Evolutionary conservation across 805 yeast species (phyloP).

Genomic region (Myxozyma melibiosi): DNA sequence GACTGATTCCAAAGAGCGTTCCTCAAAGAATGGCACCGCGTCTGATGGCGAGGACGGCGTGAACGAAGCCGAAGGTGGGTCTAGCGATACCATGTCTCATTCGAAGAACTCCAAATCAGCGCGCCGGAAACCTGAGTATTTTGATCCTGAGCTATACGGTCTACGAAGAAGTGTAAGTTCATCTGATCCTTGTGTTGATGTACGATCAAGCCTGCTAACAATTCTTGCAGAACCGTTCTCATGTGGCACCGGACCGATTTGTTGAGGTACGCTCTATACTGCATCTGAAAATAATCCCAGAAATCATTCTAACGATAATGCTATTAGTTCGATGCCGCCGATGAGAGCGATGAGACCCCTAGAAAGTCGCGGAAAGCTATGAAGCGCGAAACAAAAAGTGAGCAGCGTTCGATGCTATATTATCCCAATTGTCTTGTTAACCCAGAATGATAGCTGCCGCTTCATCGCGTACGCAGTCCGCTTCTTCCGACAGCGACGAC

Average conservation of each 20-base stretch:
- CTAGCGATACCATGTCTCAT: not conserved
- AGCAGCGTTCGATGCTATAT: not conserved
- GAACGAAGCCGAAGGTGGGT: not conserved
- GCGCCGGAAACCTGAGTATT: conserved; percentile 18
- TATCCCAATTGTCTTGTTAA: not conserved
- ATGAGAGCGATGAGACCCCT: conserved; percentile 25
- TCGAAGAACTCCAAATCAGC: conserved; percentile 2
- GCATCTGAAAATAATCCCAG: not conserved
- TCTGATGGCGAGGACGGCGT: not conserved
- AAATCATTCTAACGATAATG: not conserved
- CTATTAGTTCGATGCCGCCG: conserved; percentile 16
- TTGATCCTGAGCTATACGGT: conserved; percentile 48
- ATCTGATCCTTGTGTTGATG: not conserved
- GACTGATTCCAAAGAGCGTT: not conserved
- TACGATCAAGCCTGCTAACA: not conserved
- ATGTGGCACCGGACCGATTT: conserved; percentile 40
- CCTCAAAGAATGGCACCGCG: not conserved
- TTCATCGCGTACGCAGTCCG: conserved; percentile 4
- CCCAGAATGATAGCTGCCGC: not conserved
- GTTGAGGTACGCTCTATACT: conserved; percentile 14
- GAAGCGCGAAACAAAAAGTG: conserved; percentile 11
- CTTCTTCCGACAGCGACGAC: conserved; percentile 30
- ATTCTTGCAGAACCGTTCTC: conserved; percentile 39
- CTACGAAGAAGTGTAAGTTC: conserved; percentile 43
- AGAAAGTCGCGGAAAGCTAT: conserved; percentile 4